Evolutionary conservation across 345 rosid genomes (phyloP).

Genomic region (Arabidopsis suecica): DNA sequence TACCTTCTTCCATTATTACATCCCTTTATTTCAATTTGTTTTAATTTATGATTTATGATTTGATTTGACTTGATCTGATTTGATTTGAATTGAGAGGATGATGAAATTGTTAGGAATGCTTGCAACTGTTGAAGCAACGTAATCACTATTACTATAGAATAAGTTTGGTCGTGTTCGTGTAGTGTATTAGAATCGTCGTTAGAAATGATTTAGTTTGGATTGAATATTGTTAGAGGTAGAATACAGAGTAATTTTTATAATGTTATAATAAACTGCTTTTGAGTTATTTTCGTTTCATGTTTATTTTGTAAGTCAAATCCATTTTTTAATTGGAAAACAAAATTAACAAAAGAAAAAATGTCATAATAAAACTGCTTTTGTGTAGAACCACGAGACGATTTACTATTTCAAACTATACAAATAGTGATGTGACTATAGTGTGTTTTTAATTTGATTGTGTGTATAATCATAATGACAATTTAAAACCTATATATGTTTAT

Average conservation of each 20-base stretch:
- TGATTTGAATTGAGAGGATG: slow-evolving; percentile 38
- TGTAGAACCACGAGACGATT: not conserved
- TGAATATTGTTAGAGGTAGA: not conserved
- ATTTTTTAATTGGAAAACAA: too few species aligned
- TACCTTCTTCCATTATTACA: slow-evolving; percentile 22
- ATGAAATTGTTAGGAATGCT: slow-evolving; percentile 27
- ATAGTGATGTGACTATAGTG: not conserved
- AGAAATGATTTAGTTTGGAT: too few species aligned
- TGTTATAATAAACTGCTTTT: not conserved
- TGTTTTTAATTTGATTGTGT: not conserved
- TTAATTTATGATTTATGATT: slow-evolving; percentile 2
- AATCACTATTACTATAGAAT: slow-evolving; percentile 29
- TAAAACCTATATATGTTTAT: too few species aligned
- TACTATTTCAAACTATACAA: not conserved
- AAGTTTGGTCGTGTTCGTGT: slow-evolving; percentile 16
- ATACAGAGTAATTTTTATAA: not conserved
- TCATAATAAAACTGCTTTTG: not conserved
- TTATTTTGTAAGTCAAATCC: too few species aligned
- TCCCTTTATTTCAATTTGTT: slow-evolving; percentile 25
- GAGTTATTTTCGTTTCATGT: not conserved
- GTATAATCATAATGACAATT: not conserved
- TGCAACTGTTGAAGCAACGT: slow-evolving; percentile 23
- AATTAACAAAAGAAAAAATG: too few species aligned
- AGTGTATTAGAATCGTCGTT: not conserved
- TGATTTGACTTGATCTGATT: slow-evolving; percentile 31